phyloP scores from a whole-genome alignment of 2,329 filamentous ascomycete species.

The Colletotrichum paranaense region DNA sequence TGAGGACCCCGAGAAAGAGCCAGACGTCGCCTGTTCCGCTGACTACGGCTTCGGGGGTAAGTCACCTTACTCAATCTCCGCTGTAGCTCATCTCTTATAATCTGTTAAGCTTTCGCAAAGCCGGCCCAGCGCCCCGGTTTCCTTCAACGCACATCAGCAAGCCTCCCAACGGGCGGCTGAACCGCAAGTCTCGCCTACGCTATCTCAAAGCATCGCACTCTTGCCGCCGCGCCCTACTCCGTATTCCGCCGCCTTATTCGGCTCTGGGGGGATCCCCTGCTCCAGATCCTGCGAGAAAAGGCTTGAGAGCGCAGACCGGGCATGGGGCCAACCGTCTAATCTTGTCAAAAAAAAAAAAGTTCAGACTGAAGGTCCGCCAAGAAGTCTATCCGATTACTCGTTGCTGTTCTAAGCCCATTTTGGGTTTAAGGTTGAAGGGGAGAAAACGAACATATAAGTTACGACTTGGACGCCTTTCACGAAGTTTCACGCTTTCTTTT shows the following conservation, averaged over 20 bases:
- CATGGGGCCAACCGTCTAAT: constrained; percentile 7
- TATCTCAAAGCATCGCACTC: neutral
- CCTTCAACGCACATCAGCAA: neutral
- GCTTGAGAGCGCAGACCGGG: neutral
- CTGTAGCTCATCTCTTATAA: constrained; percentile 20
- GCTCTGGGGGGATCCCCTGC: constrained; percentile 18
- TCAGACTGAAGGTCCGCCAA: neutral
- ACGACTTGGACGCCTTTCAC: constrained; percentile 20
- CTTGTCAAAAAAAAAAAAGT: neutral
- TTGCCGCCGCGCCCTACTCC: neutral
- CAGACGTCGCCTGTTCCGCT: neutral
- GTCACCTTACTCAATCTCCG: neutral
- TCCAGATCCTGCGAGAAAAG: neutral
- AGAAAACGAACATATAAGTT: constrained; percentile 15
- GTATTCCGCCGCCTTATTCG: neutral
- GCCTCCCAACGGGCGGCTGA: neutral
- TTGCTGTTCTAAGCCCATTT: neutral
- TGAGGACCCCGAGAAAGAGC: neutral
- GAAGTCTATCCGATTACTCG: constrained; percentile 10
- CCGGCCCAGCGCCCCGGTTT: neutral
- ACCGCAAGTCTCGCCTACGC: neutral
- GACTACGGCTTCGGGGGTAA: neutral
- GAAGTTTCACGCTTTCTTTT: neutral
- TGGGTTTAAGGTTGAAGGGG: neutral
- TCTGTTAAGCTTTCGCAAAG: constrained; percentile 5